phyloP scores from a whole-genome alignment of 306 rosid species.

The Myrica gale region DNA sequence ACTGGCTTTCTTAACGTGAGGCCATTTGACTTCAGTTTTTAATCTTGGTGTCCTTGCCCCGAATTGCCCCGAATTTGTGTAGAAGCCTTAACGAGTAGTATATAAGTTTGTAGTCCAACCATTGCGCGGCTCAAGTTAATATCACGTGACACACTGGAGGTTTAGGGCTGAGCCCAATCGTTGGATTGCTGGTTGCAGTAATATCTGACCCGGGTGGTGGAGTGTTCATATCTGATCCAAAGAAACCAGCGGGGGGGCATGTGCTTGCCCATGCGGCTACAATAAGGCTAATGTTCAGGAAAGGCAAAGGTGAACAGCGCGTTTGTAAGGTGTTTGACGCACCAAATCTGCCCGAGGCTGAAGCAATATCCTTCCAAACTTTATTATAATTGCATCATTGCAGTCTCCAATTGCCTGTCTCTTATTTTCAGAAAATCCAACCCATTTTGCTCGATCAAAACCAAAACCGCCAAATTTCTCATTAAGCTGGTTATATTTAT shows the following conservation, averaged over 20 bases:
- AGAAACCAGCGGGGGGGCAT: conserved; percentile 96
- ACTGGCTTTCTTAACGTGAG: background rate
- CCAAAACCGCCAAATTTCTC: background rate
- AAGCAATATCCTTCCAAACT: conserved; percentile 84
- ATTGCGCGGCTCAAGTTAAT: background rate
- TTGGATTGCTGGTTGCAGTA: conserved; percentile 56
- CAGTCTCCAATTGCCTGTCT: background rate
- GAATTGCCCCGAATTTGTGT: background rate
- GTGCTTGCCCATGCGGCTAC: conserved; percentile 97
- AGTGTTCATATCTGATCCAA: conserved; percentile 85
- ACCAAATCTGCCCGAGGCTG: conserved; percentile 92
- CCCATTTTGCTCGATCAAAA: background rate
- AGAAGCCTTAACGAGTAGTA: background rate
- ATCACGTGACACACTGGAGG: background rate
- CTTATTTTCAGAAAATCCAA: background rate
- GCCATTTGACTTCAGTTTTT: background rate
- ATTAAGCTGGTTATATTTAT: background rate
- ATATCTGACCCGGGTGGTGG: conserved; percentile 96
- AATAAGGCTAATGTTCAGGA: conserved; percentile 83
- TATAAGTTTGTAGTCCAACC: background rate
- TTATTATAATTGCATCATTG: background rate
- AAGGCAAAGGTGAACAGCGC: conserved; percentile 97
- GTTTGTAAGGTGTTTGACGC: conserved; percentile 93
- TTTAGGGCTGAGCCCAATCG: conserved; percentile 1
- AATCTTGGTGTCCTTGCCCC: background rate